Evolutionary conservation across 2,329 filamentous ascomycete genomes (phyloP), one percentile per base, ranked within the genome.

Genomic region (Phialophora expanda): DNA sequence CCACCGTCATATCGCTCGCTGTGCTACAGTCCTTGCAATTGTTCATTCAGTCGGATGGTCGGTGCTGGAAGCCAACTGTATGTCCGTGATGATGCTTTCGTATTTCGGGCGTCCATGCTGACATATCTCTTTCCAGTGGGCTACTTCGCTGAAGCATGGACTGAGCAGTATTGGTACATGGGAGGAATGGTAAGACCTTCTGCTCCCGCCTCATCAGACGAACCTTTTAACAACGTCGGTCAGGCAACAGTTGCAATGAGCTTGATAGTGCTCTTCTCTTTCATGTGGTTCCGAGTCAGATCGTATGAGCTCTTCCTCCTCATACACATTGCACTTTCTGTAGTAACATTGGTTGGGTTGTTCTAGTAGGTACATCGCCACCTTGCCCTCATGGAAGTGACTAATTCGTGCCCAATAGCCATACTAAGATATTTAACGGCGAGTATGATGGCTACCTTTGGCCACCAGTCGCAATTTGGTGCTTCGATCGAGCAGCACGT

Each of bases 1-100:
- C 60, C 89, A 91, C 74, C 85, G 89, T 0, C 88, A 87, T 81
- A 80, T 88, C 3, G 88, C 89, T 0, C 81, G 88, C 20, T 80
- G 89, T 2, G 82, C 87, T 5, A 88, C 87, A 0, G 64, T 87
- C 0, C 83, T 90, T 69, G 88, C 87, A 1, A 79, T 90, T 1
- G 74, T 88, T 0, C 89, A 91, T 71, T 88, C 87, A 0, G 64
- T 88, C 1, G 83, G 84, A 0, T 91, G 89, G 66, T 82, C 85
- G 0, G 66, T 84, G 0, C 28, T 69, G 6, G 59, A 68, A 50
- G 48, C 28, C 2, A 51, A 62, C 11, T 63, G 66, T 68, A 46
- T 26, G 63, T 20, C 62, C 54, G 4, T 34, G 28, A 20, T 12
- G 17, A n/a, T 11, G 17, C 12, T 7, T n/a, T 48, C 24, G 22